phyloP scores from a whole-genome alignment of 1,284 basidiomycete genomes.

The Schizophyllum amplum region DNA sequence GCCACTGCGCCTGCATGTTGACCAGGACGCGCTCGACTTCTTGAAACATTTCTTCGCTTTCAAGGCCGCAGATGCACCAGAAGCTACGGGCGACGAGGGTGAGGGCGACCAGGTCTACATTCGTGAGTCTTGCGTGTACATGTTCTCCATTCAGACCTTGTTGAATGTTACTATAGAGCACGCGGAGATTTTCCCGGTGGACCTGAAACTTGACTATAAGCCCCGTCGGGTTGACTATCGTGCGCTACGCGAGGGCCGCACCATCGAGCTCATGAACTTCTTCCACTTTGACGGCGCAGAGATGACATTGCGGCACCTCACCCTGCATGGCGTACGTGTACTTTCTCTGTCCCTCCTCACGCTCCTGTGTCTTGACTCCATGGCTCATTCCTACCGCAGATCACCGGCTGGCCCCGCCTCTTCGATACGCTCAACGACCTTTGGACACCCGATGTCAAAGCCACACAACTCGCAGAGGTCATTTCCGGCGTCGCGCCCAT shows the following conservation, averaged over 20 bases:
- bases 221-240: constrained; percentile 94
- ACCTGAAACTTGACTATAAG: constrained; percentile 96
- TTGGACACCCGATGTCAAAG: constrained; percentile 99
- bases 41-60: constrained; percentile 95
- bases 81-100: constrained; percentile 33
- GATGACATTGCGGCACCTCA: constrained; percentile 94
- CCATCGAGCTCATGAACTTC: constrained; percentile 99
- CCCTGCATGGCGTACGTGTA: constrained; percentile 81
- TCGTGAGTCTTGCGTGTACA: constrained; percentile 51
- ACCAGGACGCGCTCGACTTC: constrained; percentile 98
- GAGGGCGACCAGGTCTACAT: constrained; percentile 44
- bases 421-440: constrained; percentile 91
- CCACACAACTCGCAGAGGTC: constrained; percentile 94
- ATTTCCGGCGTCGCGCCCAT: constrained; percentile 97
- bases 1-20: constrained; percentile 88
- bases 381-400: too few relatives aligned
- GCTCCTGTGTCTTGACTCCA: too few relatives aligned
- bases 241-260: constrained; percentile 85
- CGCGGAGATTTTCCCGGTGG: constrained; percentile 84
- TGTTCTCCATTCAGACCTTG: neutral
- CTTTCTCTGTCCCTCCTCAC: too few relatives aligned
- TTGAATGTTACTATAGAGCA: constrained; percentile 43
- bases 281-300: constrained; percentile 99
- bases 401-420: constrained; percentile 83
- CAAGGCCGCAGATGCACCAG: constrained; percentile 47